A percentile compares a stretch with the other conserved stretches of the same genome.
Evolutionary conservation across 306 rosid genomes (phyloP).

Genomic region (Sicyos baderoa): DNA sequence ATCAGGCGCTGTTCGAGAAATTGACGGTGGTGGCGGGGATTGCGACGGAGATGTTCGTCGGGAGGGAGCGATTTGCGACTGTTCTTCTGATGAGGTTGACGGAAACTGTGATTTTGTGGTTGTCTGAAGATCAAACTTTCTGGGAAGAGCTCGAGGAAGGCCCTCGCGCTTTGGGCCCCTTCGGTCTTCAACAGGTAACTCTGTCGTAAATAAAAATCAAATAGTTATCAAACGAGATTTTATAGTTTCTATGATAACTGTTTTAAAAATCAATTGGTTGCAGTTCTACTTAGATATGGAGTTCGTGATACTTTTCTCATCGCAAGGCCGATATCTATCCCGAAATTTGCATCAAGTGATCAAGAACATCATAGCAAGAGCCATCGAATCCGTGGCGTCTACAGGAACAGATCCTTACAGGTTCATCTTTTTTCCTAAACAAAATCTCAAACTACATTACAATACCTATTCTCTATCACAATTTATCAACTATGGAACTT

Average conservation of each 20-base stretch:
- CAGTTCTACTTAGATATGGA: slow-evolving; percentile 93
- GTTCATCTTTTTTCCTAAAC: slow-evolving; percentile 24
- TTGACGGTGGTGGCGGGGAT: slow-evolving; percentile 51
- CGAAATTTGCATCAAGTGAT: slow-evolving; percentile 78
- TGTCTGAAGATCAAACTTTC: slow-evolving; percentile 74
- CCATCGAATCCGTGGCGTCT: slow-evolving; percentile 61
- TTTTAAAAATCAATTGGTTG: not conserved
- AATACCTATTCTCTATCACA: not conserved
- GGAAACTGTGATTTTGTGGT: slow-evolving; percentile 77
- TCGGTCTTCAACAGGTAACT: slow-evolving; percentile 96
- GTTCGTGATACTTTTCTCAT: slow-evolving; percentile 77
- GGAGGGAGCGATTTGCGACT: slow-evolving; percentile 84
- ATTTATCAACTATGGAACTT: too few relatives aligned
- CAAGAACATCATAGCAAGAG: slow-evolving; percentile 60
- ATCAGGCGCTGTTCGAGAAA: slow-evolving; percentile 65
- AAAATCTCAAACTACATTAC: not conserved
- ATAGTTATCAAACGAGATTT: too few relatives aligned
- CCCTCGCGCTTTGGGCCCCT: slow-evolving; percentile 58
- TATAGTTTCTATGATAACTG: too few relatives aligned
- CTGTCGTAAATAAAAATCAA: too few relatives aligned
- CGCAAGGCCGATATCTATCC: slow-evolving; percentile 84
- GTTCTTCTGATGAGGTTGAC: slow-evolving; percentile 72
- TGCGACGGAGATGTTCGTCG: slow-evolving; percentile 69
- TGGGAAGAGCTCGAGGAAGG: slow-evolving; percentile 80
- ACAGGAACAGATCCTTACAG: slow-evolving; percentile 85